Percentiles rank a stretch among this genome's conserved stretches.
phyloP scores from a whole-genome alignment of 139 green algal genomes.

The Coelastrella sp. region DNA sequence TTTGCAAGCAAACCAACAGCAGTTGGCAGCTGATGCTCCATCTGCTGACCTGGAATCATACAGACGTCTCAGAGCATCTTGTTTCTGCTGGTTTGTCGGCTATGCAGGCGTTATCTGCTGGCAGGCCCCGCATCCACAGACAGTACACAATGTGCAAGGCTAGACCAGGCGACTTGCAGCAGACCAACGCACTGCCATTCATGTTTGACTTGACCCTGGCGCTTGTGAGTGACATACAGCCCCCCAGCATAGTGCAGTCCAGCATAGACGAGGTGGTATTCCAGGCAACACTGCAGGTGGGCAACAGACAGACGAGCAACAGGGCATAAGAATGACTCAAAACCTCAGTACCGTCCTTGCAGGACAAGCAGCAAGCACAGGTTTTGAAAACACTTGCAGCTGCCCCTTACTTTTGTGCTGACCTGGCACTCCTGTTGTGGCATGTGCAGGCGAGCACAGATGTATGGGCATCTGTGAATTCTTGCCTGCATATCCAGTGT shows the following conservation, averaged over 20 bases:
- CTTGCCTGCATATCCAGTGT: not conserved
- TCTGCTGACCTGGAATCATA: too few relatives aligned
- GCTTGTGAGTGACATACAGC: not conserved
- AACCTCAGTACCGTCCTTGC: not conserved
- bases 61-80: not conserved
- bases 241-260: not conserved
- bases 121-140: not conserved
- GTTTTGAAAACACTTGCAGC: too few relatives aligned
- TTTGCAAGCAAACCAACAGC: too few relatives aligned
- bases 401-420: too few relatives aligned
- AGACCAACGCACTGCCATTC: constrained; percentile 18
- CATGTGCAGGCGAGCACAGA: too few relatives aligned
- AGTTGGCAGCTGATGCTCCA: too few relatives aligned
- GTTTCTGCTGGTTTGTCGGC: not conserved
- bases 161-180: not conserved
- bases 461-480: not conserved
- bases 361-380: not conserved
- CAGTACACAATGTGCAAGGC: constrained; percentile 8
- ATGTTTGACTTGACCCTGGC: constrained; percentile 22
- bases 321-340: not conserved
- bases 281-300: constrained; percentile 34
- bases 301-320: not conserved
- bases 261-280: constrained; percentile 40
- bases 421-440: too few relatives aligned
- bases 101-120: not conserved